These are phyloP conservation scores for Lentinula aciculospora DNA, from an alignment of 768 basidiomycete species.

Conservation along the genomic window DNA sequence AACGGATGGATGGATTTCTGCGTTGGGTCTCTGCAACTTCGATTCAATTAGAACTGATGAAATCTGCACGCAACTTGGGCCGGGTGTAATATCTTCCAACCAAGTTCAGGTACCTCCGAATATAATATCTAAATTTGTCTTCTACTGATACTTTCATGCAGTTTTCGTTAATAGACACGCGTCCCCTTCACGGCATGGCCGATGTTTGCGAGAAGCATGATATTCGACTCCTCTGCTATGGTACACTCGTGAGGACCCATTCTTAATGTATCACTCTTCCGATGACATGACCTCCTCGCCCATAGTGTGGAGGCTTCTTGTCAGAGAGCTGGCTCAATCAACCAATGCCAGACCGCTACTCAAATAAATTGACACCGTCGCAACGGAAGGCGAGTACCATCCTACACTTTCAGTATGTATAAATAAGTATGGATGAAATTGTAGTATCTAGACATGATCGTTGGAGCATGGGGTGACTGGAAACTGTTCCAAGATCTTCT, in stretches of 20 bases:
- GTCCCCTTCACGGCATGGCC: slow-evolving; percentile 72
- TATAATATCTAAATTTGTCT: not conserved
- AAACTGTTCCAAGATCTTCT: slow-evolving; percentile 66
- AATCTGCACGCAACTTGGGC: slow-evolving; percentile 70
- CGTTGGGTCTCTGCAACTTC: slow-evolving; percentile 79
- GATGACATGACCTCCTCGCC: not conserved
- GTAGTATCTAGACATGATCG: slow-evolving; percentile 83
- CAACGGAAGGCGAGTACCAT: slow-evolving; percentile 64
- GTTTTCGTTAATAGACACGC: slow-evolving; percentile 80
- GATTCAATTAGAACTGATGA: slow-evolving; percentile 72
- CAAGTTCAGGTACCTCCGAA: slow-evolving; percentile 63
- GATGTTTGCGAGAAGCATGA: slow-evolving; percentile 70
- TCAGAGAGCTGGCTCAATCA: slow-evolving; percentile 68
- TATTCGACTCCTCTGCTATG: slow-evolving; percentile 76
- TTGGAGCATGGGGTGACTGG: slow-evolving; percentile 78
- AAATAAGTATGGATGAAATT: not conserved
- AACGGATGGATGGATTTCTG: slow-evolving; percentile 50
- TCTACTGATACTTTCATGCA: slow-evolving; percentile 19
- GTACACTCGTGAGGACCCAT: slow-evolving; percentile 56
- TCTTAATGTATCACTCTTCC: slow-evolving; percentile 8
- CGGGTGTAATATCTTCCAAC: slow-evolving; percentile 71
- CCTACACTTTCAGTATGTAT: slow-evolving; percentile 5
- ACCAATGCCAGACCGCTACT: slow-evolving; percentile 69
- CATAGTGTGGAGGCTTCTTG: slow-evolving; percentile 79
- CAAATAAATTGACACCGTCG: slow-evolving; percentile 66